A percentile compares a stretch with the other conserved stretches of the same genome.
phyloP scores from a whole-genome alignment of 768 basidiomycete species.

The Gloeostereum incarnatum region DNA sequence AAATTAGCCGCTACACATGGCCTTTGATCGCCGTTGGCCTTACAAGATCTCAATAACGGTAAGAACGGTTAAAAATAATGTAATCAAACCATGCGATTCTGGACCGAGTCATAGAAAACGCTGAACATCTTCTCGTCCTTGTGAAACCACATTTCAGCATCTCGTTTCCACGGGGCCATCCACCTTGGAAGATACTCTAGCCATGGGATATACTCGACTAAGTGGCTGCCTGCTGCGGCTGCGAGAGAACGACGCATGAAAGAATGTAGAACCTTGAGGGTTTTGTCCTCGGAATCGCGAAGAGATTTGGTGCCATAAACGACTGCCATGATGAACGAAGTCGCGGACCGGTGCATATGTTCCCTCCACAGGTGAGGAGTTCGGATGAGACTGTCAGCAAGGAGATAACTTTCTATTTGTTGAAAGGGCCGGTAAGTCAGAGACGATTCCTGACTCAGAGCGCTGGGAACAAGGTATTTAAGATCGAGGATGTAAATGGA shows the following conservation, averaged over 20 bases:
- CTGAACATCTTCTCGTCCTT: conserved; percentile 10
- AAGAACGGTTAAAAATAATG: neutral
- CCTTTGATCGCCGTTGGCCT: neutral
- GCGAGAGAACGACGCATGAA: neutral
- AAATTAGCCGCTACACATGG: neutral
- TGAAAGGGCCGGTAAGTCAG: too few species aligned
- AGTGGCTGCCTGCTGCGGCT: neutral
- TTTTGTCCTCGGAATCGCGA: neutral
- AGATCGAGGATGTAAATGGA: neutral
- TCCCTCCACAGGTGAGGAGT: neutral
- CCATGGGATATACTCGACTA: neutral
- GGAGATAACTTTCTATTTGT: neutral
- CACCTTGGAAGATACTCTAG: neutral
- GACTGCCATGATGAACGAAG: neutral
- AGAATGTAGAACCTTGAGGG: neutral
- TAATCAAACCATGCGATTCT: neutral
- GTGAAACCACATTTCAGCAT: conserved; percentile 1
- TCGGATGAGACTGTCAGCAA: neutral
- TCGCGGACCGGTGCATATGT: neutral
- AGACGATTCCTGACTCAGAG: too few species aligned
- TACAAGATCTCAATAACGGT: neutral
- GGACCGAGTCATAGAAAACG: neutral
- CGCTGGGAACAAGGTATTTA: too few species aligned
- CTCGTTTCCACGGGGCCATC: neutral
- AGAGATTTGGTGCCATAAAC: neutral